These are phyloP conservation scores for Chaetoceros muelleri DNA, from an alignment of 108 stramenopile genomes.

Conservation along the genomic window DNA sequence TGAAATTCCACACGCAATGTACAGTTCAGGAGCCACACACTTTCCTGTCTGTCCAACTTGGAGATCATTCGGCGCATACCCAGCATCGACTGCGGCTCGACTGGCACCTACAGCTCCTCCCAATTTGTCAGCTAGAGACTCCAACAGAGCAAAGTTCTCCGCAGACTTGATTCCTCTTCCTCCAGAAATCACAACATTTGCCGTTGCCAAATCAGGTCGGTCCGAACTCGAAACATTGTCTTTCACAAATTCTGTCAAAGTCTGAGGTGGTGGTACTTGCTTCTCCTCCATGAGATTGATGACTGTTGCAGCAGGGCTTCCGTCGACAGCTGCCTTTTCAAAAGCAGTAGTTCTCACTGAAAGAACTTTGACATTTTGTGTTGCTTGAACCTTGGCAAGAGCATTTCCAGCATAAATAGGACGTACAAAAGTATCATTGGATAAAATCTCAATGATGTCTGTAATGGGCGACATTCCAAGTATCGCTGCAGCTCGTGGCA, in stretches of 20 bases:
- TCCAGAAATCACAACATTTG: constrained; percentile 89
- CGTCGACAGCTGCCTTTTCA: constrained; percentile 72
- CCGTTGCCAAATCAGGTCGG: constrained; percentile 89
- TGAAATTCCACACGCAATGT: constrained; percentile 95
- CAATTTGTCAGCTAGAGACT: constrained; percentile 92
- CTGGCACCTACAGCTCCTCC: constrained; percentile 91
- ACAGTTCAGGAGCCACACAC: constrained; percentile 94
- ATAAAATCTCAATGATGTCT: constrained; percentile 80
- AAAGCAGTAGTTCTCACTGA: constrained; percentile 92
- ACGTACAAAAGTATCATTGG: constrained; percentile 80
- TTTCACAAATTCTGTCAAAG: constrained; percentile 43
- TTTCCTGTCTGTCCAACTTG: constrained; percentile 99
- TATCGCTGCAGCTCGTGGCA: constrained; percentile 91
- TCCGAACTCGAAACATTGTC: constrained; percentile 77
- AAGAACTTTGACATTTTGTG: constrained; percentile 56
- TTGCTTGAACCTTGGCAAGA: constrained; percentile 83
- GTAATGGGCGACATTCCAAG: constrained; percentile 83
- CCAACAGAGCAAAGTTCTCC: constrained; percentile 93
- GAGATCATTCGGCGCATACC: constrained; percentile 95
- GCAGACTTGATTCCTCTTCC: constrained; percentile 95
- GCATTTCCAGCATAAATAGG: constrained; percentile 99
- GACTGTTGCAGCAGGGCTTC: background rate
- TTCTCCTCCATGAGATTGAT: no score
- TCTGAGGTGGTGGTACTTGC: no score
- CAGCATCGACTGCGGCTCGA: constrained; percentile 97